phyloP scores from a whole-genome alignment of 129 eudicot species.

The Lactuca saligna region DNA sequence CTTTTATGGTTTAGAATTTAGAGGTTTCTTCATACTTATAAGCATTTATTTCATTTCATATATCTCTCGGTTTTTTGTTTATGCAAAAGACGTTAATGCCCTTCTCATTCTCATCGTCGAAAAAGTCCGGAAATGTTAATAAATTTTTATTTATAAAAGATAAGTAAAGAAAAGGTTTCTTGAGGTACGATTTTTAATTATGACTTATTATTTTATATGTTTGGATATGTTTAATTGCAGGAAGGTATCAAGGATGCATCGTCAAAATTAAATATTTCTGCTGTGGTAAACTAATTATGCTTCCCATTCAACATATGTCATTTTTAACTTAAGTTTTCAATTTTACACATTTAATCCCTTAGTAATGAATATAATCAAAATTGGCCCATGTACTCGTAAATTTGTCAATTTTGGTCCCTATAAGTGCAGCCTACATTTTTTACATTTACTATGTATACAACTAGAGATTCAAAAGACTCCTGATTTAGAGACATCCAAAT shows the following conservation, averaged over 20 bases:
- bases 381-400: too few relatives aligned
- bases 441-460: constrained; percentile 25
- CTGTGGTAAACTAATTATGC: constrained; percentile 59
- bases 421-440: too few relatives aligned
- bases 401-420: too few relatives aligned
- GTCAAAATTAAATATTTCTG: constrained; percentile 44
- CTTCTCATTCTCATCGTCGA: too few relatives aligned
- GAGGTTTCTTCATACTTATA: constrained; percentile 12
- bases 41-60: not conserved
- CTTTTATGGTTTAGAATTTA: too few relatives aligned
- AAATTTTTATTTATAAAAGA: not conserved
- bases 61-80: too few relatives aligned
- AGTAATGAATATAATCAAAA: too few relatives aligned
- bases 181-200: not conserved
- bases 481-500: constrained; percentile 79
- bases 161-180: not conserved
- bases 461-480: constrained; percentile 46
- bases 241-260: constrained; percentile 55
- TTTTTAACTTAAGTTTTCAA: too few relatives aligned
- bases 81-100: not conserved
- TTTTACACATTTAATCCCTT: too few relatives aligned
- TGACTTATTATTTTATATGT: constrained; percentile 6
- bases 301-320: not conserved
- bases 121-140: not conserved
- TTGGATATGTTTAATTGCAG: constrained; percentile 36